phyloP scores from a whole-genome alignment of 495 filamentous ascomycete genomes.

The Talaromyces proteolyticus region DNA sequence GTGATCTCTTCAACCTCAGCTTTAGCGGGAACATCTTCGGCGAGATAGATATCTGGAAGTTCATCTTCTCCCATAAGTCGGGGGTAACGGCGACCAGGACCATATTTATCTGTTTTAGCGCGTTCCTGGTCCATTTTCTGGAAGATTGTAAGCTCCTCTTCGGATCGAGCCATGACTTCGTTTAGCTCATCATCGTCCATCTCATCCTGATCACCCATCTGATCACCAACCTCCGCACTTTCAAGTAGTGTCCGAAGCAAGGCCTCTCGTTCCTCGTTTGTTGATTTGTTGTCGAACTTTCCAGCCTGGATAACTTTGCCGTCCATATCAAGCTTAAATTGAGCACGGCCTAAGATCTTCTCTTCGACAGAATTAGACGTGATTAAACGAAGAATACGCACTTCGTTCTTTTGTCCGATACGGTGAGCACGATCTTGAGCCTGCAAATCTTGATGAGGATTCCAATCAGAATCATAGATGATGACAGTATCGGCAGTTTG shows the following conservation, averaged over 20 bases:
- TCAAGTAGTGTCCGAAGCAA: conserved; percentile 89
- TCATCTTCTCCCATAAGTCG: conserved; percentile 86
- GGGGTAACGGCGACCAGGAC: conserved; percentile 56
- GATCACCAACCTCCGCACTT: conserved; percentile 80
- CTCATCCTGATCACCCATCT: conserved; percentile 71
- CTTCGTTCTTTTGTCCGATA: conserved; percentile 99
- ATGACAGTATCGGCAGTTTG: conserved; percentile 98
- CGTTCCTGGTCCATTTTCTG: conserved; percentile 75
- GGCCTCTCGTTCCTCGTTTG: conserved; percentile 95
- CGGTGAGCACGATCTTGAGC: conserved; percentile 99
- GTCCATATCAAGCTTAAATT: conserved; percentile 98
- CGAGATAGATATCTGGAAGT: conserved; percentile 87
- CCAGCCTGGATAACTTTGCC: conserved; percentile 99
- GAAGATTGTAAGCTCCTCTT: conserved; percentile 65
- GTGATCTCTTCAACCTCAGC: conserved; percentile 68
- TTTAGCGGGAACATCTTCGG: conserved; percentile 77
- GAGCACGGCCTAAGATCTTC: conserved; percentile 94
- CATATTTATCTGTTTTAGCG: conserved; percentile 56
- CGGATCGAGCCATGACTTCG: conserved; percentile 73
- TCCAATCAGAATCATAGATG: conserved; percentile 99
- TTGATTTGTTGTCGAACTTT: conserved; percentile 99
- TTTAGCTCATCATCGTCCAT: conserved; percentile 98
- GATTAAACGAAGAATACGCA: conserved; percentile 91
- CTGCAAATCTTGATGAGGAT: conserved; percentile 98
- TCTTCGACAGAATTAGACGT: conserved; percentile 96